Conservation (phyloP, 208 protist genomes). For the Lotmaria passim region DNA sequence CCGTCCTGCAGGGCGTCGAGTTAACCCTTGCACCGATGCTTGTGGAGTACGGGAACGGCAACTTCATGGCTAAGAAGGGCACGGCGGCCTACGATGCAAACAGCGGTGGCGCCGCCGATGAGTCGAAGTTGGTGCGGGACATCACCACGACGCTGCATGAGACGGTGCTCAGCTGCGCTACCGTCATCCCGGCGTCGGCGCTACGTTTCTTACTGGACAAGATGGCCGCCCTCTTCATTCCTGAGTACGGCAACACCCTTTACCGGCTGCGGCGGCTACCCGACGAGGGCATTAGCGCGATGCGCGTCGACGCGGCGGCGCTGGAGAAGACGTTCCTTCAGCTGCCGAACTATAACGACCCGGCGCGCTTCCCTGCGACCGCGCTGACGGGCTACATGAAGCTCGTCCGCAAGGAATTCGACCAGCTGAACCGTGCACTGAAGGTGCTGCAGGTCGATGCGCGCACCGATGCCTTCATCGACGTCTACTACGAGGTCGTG, state of each 20-base stretch:
- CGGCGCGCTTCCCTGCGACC: constrained; percentile 57
- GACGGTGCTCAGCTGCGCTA: constrained; percentile 65
- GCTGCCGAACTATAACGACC: constrained; percentile 89
- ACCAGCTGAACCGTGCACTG: constrained; percentile 77
- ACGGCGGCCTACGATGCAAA: constrained; percentile 14
- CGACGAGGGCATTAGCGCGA: constrained; percentile 60
- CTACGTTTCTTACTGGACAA: constrained; percentile 89
- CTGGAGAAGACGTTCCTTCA: constrained; percentile 82
- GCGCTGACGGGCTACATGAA: constrained; percentile 75
- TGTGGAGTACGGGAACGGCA: constrained; percentile 73
- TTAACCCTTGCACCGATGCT: constrained; percentile 56
- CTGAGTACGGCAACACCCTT: constrained; percentile 68
- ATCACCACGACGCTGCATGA: constrained; percentile 72
- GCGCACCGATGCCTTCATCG: constrained; percentile 71
- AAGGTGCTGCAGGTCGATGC: constrained; percentile 88
- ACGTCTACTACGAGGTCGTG: constrained; percentile 87
- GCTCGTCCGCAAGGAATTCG: constrained; percentile 82
- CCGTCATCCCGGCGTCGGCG: constrained; percentile 53
- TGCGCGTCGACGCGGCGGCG: constrained; percentile 80
- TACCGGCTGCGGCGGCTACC: constrained; percentile 69
- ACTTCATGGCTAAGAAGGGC: constrained; percentile 36
- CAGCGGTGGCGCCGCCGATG: constrained; percentile 41
- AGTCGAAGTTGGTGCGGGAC: constrained; percentile 62
- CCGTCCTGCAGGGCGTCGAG: constrained; percentile 72
- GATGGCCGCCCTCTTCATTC: constrained; percentile 70